These are phyloP conservation scores for Sporothrix brunneoviolacea DNA, from an alignment of 2,329 filamentous ascomycete genomes.

Conservation along the genomic window DNA sequence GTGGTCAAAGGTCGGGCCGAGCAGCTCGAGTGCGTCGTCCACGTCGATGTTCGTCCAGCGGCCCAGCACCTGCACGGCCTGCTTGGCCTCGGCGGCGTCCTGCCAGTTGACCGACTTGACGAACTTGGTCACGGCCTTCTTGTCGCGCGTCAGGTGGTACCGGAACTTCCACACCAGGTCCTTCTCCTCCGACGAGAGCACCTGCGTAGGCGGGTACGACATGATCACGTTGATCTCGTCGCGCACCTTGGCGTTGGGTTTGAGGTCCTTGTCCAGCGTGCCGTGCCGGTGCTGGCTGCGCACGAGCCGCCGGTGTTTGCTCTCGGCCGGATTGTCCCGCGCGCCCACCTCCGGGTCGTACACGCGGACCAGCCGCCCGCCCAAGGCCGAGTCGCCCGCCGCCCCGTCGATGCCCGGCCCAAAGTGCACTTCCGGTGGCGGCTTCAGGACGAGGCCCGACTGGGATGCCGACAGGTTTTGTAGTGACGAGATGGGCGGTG, in stretches of 20 bases:
- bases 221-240: slow-evolving; percentile 90
- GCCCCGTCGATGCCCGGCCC: slow-evolving; percentile 65
- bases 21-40: slow-evolving; percentile 88
- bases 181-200: slow-evolving; percentile 82
- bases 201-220: slow-evolving; percentile 85
- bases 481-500: slow-evolving; percentile 73
- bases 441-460: slow-evolving; percentile 65
- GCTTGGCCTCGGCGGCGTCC: slow-evolving; percentile 40
- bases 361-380: slow-evolving; percentile 66
- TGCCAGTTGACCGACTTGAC: slow-evolving; percentile 63
- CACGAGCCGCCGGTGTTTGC: slow-evolving; percentile 86
- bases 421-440: slow-evolving; percentile 80
- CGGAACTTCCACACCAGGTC: slow-evolving; percentile 97
- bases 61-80: slow-evolving; percentile 81
- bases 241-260: slow-evolving; percentile 90
- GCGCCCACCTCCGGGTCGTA: slow-evolving; percentile 92
- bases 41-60: slow-evolving; percentile 97
- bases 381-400: slow-evolving; percentile 40
- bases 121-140: slow-evolving; percentile 88
- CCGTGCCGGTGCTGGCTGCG: slow-evolving; percentile 84
- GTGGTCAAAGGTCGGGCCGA: slow-evolving; percentile 89
- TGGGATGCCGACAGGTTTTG: slow-evolving; percentile 57
- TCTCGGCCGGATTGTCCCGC: slow-evolving; percentile 87
- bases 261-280: slow-evolving; percentile 90
- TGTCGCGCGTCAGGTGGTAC: slow-evolving; percentile 88